phyloP scores from a whole-genome alignment of 345 rosid genomes.

The Rhizophora mangle region DNA sequence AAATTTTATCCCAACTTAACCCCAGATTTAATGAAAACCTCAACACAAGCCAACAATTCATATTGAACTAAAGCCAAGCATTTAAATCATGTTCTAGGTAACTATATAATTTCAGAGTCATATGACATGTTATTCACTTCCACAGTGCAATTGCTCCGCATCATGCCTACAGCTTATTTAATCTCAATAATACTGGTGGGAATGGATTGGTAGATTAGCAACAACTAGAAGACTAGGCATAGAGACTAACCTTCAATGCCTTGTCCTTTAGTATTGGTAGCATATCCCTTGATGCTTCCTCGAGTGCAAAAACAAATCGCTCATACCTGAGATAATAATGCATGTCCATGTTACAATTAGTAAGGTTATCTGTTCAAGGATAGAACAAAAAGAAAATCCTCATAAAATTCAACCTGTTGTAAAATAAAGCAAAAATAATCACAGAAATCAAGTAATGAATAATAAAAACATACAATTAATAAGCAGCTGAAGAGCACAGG shows the following conservation, averaged over 20 bases:
- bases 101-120: too few relatives aligned
- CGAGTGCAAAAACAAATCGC: constrained; percentile 73
- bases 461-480: background rate
- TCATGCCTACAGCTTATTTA: too few relatives aligned
- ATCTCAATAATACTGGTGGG: too few relatives aligned
- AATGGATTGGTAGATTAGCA: too few relatives aligned
- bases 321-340: constrained; percentile 55
- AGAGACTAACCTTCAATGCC: constrained; percentile 66
- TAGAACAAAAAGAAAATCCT: background rate
- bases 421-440: background rate
- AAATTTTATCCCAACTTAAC: background rate
- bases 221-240: background rate
- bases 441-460: background rate
- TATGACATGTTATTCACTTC: too few relatives aligned
- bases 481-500: background rate
- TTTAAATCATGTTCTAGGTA: background rate
- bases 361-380: too few relatives aligned
- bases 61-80: background rate
- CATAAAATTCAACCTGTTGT: background rate
- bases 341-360: background rate
- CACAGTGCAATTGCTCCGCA: too few relatives aligned
- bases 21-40: background rate
- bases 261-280: constrained; percentile 79
- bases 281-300: constrained; percentile 94
- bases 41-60: background rate